Evolutionary conservation across 768 basidiomycete genomes (phyloP), one percentile per base, ranked within the genome.

Genomic region (Tulasnella sp.): DNA sequence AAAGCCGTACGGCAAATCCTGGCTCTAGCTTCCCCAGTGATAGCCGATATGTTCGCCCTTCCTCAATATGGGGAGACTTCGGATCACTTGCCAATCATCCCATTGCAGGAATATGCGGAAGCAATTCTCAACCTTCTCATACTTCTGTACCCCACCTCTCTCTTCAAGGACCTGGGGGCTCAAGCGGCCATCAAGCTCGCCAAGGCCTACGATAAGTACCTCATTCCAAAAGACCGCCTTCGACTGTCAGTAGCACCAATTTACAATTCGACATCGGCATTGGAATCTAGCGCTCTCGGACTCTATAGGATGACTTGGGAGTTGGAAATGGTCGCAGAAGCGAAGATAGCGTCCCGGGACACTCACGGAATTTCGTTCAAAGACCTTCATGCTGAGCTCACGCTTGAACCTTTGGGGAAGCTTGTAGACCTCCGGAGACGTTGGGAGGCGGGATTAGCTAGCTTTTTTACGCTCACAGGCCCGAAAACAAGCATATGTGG

Each of bases 141-240:
- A 24, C 75, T 76, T 54, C 40, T 41, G 22, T 76, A 76, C 16
- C 75, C 75, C 1, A 34, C 41, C 16, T 34, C 41, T 28, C n/a
- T 76, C 4, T n/a, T 50, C 18, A 22, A 48, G 1, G 5, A 48
- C 18, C 40, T 54, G 2, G 31, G 50, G 22, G 18, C 8, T 31
- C n/a, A 44, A 28, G 44, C 31, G 24, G 42, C 44, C 0, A 34
- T 76, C 75, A 54, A 76, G 40, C 31, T 76, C 18, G 50, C 44
- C 75, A 76, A 34, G 34, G n/a, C 41, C 18, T 48, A 76, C 44
- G 75, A 76, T n/a, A 76, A 76, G 44, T 76, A 76, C 44, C n/a
- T 48, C 44, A 76, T 76, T 31, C 60, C 60, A 24, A 64, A 64
- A 31, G 60, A 64, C 28, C 60, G 60, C 31, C n/a, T 64, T 4